phyloP scores from a whole-genome alignment of 495 filamentous ascomycete species.

The Echria macrotheca region DNA sequence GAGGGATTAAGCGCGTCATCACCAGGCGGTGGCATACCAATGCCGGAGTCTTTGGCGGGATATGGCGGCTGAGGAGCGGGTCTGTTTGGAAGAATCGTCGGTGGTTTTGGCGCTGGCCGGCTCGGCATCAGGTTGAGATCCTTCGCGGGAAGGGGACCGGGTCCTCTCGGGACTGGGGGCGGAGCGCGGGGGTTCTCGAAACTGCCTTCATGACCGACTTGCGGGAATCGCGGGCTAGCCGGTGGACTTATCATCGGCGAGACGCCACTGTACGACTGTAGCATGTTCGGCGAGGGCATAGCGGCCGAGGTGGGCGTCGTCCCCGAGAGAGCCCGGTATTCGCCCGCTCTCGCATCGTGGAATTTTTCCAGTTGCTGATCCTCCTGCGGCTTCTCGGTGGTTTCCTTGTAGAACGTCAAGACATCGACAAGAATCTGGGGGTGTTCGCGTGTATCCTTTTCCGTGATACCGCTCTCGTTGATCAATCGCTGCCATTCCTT shows the following conservation, averaged over 20 bases:
- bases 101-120: constrained; percentile 62
- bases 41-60: constrained; percentile 47
- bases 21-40: constrained; percentile 46
- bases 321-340: constrained; percentile 42
- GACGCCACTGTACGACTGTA: constrained; percentile 48
- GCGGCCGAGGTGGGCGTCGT: constrained; percentile 36
- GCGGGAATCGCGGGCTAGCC: constrained; percentile 85
- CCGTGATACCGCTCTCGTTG: constrained; percentile 91
- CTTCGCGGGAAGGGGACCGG: constrained; percentile 37
- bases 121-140: constrained; percentile 55
- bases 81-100: constrained; percentile 44
- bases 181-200: constrained; percentile 96
- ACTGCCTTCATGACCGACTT: constrained; percentile 77
- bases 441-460: constrained; percentile 92
- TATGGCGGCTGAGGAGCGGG: constrained; percentile 45
- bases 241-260: constrained; percentile 73
- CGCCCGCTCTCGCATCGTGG: constrained; percentile 67
- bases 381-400: constrained; percentile 68
- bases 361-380: constrained; percentile 96
- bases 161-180: constrained; percentile 72
- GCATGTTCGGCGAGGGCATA: constrained; percentile 39
- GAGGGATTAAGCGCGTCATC: constrained; percentile 44
- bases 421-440: constrained; percentile 92
- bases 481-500: constrained; percentile 97
- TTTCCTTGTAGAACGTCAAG: constrained; percentile 94